These are phyloP conservation scores for Populus hybrid DNA, from an alignment of 441 rosid genomes.

Conservation along the genomic window DNA sequence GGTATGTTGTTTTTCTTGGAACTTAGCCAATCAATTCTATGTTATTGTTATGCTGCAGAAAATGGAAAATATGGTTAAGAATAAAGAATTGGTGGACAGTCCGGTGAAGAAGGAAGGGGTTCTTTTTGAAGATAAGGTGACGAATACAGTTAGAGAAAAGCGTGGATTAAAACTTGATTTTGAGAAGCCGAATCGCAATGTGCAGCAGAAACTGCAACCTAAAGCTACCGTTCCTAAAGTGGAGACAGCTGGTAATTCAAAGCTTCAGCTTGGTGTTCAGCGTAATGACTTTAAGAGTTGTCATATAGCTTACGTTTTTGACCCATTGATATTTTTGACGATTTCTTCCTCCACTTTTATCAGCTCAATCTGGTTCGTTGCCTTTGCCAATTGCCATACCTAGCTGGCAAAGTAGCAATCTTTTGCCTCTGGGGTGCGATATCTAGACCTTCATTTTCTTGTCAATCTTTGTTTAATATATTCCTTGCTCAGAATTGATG, in stretches of 20 bases:
- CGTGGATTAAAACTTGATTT: constrained; percentile 53
- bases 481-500: constrained; percentile 1
- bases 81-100: constrained; percentile 25
- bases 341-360: constrained; percentile 4
- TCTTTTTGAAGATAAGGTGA: constrained; percentile 33
- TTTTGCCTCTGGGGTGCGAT: constrained; percentile 70
- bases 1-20: background rate
- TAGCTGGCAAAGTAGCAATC: constrained; percentile 62
- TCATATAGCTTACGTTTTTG: background rate
- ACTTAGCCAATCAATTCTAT: background rate
- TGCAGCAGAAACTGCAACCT: constrained; percentile 26
- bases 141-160: constrained; percentile 23
- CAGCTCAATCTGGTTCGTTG: constrained; percentile 55
- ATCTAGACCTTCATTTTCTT: constrained; percentile 1
- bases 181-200: constrained; percentile 50
- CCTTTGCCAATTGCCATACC: constrained; percentile 53
- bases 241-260: constrained; percentile 49
- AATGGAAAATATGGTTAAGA: constrained; percentile 32
- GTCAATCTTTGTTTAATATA: background rate
- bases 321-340: background rate
- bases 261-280: background rate
- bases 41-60: constrained; percentile 38
- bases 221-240: constrained; percentile 22
- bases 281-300: background rate
- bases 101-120: constrained; percentile 26